These are phyloP conservation scores for Rhododendron griersonianum DNA, from an alignment of 148 eudicot species.

Conservation along the genomic window DNA sequence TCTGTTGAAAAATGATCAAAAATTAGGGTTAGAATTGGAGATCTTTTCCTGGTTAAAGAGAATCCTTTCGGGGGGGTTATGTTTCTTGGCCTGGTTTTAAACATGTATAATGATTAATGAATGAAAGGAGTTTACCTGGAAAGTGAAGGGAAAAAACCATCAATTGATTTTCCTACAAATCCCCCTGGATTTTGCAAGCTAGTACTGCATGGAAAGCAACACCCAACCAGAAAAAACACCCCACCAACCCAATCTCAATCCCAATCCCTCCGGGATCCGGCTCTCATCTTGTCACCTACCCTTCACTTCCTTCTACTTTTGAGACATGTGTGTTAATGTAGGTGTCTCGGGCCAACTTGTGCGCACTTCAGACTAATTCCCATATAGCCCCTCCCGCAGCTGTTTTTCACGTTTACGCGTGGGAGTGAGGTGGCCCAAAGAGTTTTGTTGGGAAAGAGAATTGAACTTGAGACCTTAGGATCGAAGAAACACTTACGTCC, in stretches of 20 bases:
- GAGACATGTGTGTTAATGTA: too few relatives aligned
- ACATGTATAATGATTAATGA: not conserved
- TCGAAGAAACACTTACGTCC: too few relatives aligned
- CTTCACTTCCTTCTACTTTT: not conserved
- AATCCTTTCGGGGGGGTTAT: not conserved
- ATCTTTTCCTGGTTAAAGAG: not conserved
- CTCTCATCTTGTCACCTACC: not conserved
- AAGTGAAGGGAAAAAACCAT: constrained; percentile 3
- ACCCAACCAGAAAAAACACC: not conserved
- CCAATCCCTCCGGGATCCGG: not conserved
- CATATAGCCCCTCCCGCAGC: too few relatives aligned
- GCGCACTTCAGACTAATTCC: too few relatives aligned
- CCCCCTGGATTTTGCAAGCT: not conserved
- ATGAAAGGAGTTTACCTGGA: not conserved
- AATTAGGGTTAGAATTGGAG: not conserved
- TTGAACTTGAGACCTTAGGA: too few relatives aligned
- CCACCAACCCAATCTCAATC: not conserved
- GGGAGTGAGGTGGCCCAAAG: too few relatives aligned
- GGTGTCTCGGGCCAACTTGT: too few relatives aligned
- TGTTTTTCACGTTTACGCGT: too few relatives aligned
- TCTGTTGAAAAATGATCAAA: not conserved
- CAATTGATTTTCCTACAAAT: not conserved
- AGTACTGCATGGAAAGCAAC: not conserved
- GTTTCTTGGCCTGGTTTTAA: not conserved
- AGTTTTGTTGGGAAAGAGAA: too few relatives aligned